Percentiles rank a stretch among this genome's conserved stretches.
phyloP scores from a whole-genome alignment of 2,329 filamentous ascomycete species.

The Fusarium napiforme region DNA sequence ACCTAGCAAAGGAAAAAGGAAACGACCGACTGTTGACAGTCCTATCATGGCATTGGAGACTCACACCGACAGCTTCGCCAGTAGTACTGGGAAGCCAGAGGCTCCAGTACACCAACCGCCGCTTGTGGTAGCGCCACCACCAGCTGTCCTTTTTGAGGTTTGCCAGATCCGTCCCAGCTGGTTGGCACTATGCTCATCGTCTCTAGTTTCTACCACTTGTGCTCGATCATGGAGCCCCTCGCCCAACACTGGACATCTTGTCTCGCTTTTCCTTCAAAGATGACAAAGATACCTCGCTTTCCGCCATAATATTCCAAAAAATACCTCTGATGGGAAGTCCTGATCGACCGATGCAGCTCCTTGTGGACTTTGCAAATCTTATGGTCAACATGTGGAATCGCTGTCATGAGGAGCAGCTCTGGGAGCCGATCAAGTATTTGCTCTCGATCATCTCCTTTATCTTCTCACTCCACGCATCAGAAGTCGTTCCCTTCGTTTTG shows the following conservation, averaged over 20 bases:
- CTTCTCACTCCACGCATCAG: slow-evolving; percentile 68
- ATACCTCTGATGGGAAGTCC: slow-evolving; percentile 67
- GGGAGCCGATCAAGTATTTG: slow-evolving; percentile 72
- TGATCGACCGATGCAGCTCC: slow-evolving; percentile 63
- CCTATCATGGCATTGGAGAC: slow-evolving; percentile 71
- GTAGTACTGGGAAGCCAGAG: slow-evolving; percentile 46
- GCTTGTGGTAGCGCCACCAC: slow-evolving; percentile 39
- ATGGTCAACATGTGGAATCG: slow-evolving; percentile 75
- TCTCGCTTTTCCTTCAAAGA: slow-evolving; percentile 74
- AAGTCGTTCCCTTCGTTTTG: slow-evolving; percentile 69
- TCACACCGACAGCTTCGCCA: slow-evolving; percentile 55
- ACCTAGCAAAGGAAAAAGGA: slow-evolving; percentile 77
- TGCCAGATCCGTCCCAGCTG: slow-evolving; percentile 23
- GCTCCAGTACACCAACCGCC: slow-evolving; percentile 30
- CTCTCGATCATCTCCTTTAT: slow-evolving; percentile 72
- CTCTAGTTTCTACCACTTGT: slow-evolving; percentile 70
- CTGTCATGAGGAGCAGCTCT: slow-evolving; percentile 72
- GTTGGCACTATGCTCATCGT: slow-evolving; percentile 36
- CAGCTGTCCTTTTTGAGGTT: slow-evolving; percentile 60
- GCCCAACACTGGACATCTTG: slow-evolving; percentile 75
- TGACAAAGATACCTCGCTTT: slow-evolving; percentile 68
- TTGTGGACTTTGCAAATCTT: slow-evolving; percentile 71
- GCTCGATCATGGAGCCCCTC: slow-evolving; percentile 70
- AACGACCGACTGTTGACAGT: slow-evolving; percentile 72
- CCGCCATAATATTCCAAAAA: slow-evolving; percentile 74